phyloP scores from a whole-genome alignment of 2,329 filamentous ascomycete genomes.

The Verticillium tricorpus region DNA sequence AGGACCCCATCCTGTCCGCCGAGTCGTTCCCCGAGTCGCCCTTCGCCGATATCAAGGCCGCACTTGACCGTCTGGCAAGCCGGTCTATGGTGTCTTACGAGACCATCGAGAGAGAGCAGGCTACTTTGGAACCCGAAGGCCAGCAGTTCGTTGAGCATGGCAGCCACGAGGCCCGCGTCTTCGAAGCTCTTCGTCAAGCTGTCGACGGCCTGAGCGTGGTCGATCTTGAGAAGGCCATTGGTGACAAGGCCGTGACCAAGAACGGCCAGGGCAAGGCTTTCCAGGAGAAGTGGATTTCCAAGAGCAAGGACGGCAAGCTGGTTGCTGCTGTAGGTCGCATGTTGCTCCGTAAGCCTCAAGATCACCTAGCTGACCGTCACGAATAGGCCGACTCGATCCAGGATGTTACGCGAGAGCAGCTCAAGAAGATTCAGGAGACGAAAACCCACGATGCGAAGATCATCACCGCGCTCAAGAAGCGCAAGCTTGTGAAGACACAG shows the following conservation, averaged over 20 bases:
- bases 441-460: conserved; percentile 71
- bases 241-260: conserved; percentile 69
- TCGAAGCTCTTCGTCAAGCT: conserved; percentile 66
- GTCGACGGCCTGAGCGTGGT: conserved; percentile 77
- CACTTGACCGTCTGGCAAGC: conserved; percentile 79
- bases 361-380: conserved; percentile 5
- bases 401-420: conserved; percentile 72
- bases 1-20: conserved; percentile 62
- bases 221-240: conserved; percentile 65
- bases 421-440: conserved; percentile 67
- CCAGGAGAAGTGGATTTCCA: conserved; percentile 69
- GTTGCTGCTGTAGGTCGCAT: conserved; percentile 39
- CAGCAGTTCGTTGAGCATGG: conserved; percentile 68
- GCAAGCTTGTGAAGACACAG: conserved; percentile 78
- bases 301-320: conserved; percentile 53
- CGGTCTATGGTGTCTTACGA: conserved; percentile 86
- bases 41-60: conserved; percentile 73
- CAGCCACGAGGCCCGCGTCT: conserved; percentile 79
- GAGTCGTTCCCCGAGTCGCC: conserved; percentile 64
- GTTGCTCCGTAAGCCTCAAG: not conserved
- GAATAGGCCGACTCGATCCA: conserved; percentile 64
- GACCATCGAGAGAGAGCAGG: conserved; percentile 74
- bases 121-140: conserved; percentile 69
- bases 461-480: conserved; percentile 80
- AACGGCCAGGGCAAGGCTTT: conserved; percentile 95